These are phyloP conservation scores for Cupressus sempervirens DNA, from an alignment of 75 land plant genomes.

Conservation along the genomic window DNA sequence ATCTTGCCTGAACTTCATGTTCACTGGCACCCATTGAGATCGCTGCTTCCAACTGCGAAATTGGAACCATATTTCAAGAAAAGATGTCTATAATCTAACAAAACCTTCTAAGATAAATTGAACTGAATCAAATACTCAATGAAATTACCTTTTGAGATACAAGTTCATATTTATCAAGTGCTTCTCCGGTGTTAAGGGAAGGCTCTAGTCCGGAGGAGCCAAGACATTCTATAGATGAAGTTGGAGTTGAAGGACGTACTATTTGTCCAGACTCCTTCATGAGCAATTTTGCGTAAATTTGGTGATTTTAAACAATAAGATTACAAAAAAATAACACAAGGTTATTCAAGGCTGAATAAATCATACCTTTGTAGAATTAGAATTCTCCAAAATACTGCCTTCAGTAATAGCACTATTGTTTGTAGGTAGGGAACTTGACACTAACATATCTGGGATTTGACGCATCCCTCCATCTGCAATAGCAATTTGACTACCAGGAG, in stretches of 20 bases:
- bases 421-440: conserved; percentile 23
- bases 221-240: conserved; percentile 47
- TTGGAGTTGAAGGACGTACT: conserved; percentile 33
- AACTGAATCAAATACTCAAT: not conserved
- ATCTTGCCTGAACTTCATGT: conserved; percentile 70
- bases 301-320: not conserved
- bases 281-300: not conserved
- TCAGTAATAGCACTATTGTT: conserved; percentile 21
- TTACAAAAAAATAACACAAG: not conserved
- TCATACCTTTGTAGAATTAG: conserved; percentile 35
- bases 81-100: not conserved
- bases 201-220: conserved; percentile 51
- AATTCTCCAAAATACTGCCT: conserved; percentile 19
- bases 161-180: conserved; percentile 71
- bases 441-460: conserved; percentile 29
- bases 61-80: not conserved
- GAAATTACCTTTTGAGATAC: conserved; percentile 66
- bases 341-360: not conserved
- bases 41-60: conserved; percentile 63
- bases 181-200: conserved; percentile 67
- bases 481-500: conserved; percentile 31
- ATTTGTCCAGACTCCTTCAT: conserved; percentile 46
- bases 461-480: conserved; percentile 34
- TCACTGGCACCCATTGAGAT: conserved; percentile 55
- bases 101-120: not conserved